Evolutionary conservation across 2,329 filamentous ascomycete genomes (phyloP).

Genomic region (Aspergillus alliaceus): DNA sequence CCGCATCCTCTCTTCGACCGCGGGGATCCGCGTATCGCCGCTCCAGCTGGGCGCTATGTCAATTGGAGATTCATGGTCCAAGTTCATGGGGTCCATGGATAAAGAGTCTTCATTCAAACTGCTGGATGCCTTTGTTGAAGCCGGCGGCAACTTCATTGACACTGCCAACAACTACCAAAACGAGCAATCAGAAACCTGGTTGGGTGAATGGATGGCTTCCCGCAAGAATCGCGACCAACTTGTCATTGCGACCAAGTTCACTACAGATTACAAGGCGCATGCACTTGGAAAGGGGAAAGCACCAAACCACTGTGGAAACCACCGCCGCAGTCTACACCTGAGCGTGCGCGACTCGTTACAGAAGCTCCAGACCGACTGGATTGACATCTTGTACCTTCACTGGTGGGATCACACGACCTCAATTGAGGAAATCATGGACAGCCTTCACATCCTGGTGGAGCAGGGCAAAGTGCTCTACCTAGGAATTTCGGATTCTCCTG

Average conservation of each 20-base stretch:
- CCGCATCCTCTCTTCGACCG: constrained; percentile 65
- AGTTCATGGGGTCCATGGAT: constrained; percentile 64
- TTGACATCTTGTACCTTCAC: constrained; percentile 57
- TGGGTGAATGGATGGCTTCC: constrained; percentile 70
- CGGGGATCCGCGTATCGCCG: constrained; percentile 66
- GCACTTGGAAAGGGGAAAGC: constrained; percentile 46
- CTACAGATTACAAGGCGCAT: constrained; percentile 46
- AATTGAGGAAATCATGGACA: constrained; percentile 40
- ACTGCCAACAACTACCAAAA: constrained; percentile 69
- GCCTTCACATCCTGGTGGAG: constrained; percentile 39
- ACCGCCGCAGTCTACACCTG: constrained; percentile 43
- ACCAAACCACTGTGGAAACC: constrained; percentile 49
- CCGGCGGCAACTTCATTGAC: constrained; percentile 74
- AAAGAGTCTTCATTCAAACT: constrained; percentile 63
- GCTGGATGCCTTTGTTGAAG: constrained; percentile 64
- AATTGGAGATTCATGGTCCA: constrained; percentile 43
- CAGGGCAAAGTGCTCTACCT: constrained; percentile 45
- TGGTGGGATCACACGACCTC: constrained; percentile 51
- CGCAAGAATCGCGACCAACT: constrained; percentile 66
- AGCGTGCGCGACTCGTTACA: constrained; percentile 45
- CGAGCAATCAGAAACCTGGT: constrained; percentile 63
- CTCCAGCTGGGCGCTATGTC: constrained; percentile 48
- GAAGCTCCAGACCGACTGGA: constrained; percentile 55
- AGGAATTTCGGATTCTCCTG: constrained; percentile 42
- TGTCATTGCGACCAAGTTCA: constrained; percentile 70